Evolutionary conservation across 176 grass and related monocot genomes (phyloP), one percentile per base, ranked within the genome.

Genomic region (Bolboschoenus planiculmis): DNA sequence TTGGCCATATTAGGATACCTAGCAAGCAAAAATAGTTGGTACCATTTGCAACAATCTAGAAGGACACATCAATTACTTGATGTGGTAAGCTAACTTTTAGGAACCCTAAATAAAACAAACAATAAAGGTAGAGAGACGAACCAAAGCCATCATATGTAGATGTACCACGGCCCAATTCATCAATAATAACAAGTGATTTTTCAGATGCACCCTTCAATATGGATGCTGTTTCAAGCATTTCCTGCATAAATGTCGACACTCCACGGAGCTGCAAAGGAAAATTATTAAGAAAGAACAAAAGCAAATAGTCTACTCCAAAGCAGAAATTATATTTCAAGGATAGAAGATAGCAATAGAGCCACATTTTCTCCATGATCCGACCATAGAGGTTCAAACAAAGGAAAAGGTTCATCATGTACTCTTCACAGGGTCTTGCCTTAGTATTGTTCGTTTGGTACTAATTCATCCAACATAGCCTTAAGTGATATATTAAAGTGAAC

Each of bases 121-220:
- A 78, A 65, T 68, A 50, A 84, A 44, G 47, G 24, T 60, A 61
- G 31, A 1, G 37, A 54, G 14, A 92, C 89, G 46, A 57, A 97
- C 95, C 95, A 91, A 97, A 97, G 88, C 95, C 95, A 92, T 97
- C 95, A 87, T 94, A 97, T 21, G 95, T 97, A 66, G 95, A 97
- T 87, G 95, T 97, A 78, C 95, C 95, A 53, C 95, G 95, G 27
- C 95, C 95, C 81, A 97, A 83, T 83, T 97, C 95, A 77, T 97
- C 95, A 79, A 97, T 94, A 71, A 97, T 97, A 85, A 97, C 85
- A 39, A 97, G 85, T 76, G 95, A 97, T 78, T 92, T 97, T 83
- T 97, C 81, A 70, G 95, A 90, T 77, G 95, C 95, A 8, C 95
- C 92, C 89, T 94, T 97, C 66, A 97, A 90, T 80, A 97, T 97